Conservation (phyloP, 208 protist genomes). For the Spongospora subterranea region DNA sequence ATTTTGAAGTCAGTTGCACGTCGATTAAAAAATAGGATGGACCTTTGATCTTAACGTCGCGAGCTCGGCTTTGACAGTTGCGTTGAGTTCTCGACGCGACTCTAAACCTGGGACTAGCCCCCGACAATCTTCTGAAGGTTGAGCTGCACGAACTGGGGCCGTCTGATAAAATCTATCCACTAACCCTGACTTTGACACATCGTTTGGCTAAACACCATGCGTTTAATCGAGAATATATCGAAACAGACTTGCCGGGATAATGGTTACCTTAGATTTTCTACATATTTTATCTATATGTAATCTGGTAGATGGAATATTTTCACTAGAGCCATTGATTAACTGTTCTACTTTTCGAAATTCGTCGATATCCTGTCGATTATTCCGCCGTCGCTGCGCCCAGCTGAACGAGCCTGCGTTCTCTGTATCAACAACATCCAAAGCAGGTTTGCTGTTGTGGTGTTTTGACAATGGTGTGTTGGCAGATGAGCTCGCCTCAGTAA, state of each 20-base stretch:
- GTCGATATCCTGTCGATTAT: slow-evolving; percentile 3
- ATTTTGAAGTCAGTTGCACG: neutral
- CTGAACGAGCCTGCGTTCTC: too few relatives aligned
- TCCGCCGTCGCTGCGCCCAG: slow-evolving; percentile 20
- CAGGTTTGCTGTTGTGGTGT: too few relatives aligned
- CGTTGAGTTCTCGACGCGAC: slow-evolving; percentile 20
- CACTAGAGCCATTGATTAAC: neutral
- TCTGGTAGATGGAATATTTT: neutral
- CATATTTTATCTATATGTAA: neutral
- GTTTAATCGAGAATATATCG: neutral
- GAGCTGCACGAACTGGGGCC: neutral
- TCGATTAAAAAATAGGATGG: neutral
- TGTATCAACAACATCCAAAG: too few relatives aligned
- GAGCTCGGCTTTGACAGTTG: neutral
- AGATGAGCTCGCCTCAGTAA: too few relatives aligned
- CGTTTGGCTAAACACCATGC: neutral
- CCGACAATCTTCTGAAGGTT: neutral
- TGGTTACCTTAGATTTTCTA: neutral
- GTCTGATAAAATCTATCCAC: slow-evolving; percentile 28
- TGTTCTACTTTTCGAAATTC: neutral
- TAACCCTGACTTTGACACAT: neutral
- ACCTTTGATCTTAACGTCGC: neutral
- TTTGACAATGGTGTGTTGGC: too few relatives aligned
- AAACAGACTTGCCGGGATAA: neutral
- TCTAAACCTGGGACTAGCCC: slow-evolving; percentile 36